phyloP scores from a whole-genome alignment of 2,329 filamentous ascomycete genomes.

The Colletotrichum sp. region DNA sequence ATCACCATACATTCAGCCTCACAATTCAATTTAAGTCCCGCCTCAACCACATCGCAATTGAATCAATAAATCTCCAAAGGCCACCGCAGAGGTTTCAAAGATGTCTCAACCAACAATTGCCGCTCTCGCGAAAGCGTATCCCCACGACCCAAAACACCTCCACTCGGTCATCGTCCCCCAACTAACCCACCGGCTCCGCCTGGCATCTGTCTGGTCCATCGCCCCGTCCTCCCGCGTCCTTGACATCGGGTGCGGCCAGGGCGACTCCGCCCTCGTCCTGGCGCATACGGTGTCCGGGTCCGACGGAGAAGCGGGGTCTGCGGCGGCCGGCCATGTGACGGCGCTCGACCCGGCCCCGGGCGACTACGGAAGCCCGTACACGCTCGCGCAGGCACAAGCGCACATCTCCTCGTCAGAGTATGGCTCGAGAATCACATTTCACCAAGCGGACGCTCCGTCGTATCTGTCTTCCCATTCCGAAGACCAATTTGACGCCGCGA shows the following conservation, averaged over 20 bases:
- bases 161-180: slow-evolving; percentile 11
- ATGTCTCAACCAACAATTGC: slow-evolving; percentile 1
- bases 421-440: not conserved
- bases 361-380: slow-evolving; percentile 14
- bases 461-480: not conserved
- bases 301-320: not conserved
- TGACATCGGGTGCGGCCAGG: slow-evolving; percentile 23
- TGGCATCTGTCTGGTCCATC: slow-evolving; percentile 15
- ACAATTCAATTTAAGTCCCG: not conserved
- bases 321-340: slow-evolving; percentile 4
- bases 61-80: not conserved
- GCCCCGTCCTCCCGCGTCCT: slow-evolving; percentile 5
- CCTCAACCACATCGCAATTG: not conserved
- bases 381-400: slow-evolving; percentile 10
- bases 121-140: slow-evolving; percentile 6
- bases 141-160: not conserved
- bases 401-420: not conserved
- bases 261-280: slow-evolving; percentile 17
- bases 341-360: slow-evolving; percentile 14
- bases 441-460: not conserved
- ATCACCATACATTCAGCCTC: not conserved
- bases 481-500: not conserved
- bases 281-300: not conserved
- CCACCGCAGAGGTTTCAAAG: not conserved
- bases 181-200: slow-evolving; percentile 16